Evolutionary conservation across 1,284 basidiomycete genomes (phyloP).

Genomic region (Rhodotorula glutinis): DNA sequence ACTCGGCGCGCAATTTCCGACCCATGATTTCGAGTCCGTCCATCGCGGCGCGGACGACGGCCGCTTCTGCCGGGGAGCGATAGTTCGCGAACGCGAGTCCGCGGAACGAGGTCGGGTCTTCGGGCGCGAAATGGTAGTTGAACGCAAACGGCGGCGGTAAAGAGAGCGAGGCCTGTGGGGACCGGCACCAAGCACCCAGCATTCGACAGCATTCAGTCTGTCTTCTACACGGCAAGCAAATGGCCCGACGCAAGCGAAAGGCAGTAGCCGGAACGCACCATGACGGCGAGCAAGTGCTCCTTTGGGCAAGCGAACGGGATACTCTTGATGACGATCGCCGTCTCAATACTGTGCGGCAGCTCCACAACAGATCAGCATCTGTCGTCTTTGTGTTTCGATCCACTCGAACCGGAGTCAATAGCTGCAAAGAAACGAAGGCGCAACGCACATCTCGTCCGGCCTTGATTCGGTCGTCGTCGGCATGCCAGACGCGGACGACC

Average conservation of each 20-base stretch:
- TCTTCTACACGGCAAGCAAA: no score
- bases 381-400: no score
- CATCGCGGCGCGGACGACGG: conserved; percentile 12
- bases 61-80: conserved; percentile 78
- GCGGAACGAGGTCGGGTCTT: conserved; percentile 80
- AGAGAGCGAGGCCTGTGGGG: conserved; percentile 71
- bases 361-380: background rate
- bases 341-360: conserved; percentile 63
- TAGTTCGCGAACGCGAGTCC: conserved; percentile 99
- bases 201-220: no score
- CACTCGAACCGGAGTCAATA: no score
- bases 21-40: conserved; percentile 71
- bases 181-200: no score
- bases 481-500: no score
- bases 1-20: conserved; percentile 97
- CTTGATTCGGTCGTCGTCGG: background rate
- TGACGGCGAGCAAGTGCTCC: conserved; percentile 92
- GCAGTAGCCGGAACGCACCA: conserved; percentile 59
- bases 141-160: conserved; percentile 99
- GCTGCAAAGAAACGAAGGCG: no score
- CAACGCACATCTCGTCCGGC: conserved; percentile 27
- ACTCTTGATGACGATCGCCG: conserved; percentile 94
- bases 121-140: conserved; percentile 86
- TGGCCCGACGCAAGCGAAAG: conserved; percentile 5
- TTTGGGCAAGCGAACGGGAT: conserved; percentile 97